A percentile compares a stretch with the other conserved stretches of the same genome.
Evolutionary conservation across 805 yeast species (phyloP).

Genomic region (Kockiozyma suomiensis): DNA sequence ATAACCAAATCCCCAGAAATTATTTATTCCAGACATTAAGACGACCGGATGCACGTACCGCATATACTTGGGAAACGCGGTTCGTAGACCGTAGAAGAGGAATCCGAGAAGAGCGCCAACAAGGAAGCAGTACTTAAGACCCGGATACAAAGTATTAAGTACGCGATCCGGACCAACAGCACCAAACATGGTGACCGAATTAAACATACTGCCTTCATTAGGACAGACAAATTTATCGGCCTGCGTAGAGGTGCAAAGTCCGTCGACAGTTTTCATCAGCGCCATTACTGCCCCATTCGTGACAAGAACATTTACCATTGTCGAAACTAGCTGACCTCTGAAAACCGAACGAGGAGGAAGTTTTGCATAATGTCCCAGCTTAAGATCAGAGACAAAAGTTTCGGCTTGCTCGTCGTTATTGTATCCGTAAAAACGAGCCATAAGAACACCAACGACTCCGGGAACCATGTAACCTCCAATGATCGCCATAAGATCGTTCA

Average conservation of each 20-base stretch:
- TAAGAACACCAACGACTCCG: conserved; percentile 50
- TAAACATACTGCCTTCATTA: conserved; percentile 31
- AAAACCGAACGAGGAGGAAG: conserved; percentile 56
- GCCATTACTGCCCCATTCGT: conserved; percentile 54
- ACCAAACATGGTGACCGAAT: conserved; percentile 35
- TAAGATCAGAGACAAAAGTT: conserved; percentile 44
- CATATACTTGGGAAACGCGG: conserved; percentile 11
- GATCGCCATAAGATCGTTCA: conserved; percentile 49
- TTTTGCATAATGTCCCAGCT: conserved; percentile 57
- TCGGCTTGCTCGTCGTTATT: conserved; percentile 51
- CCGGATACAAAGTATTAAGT: conserved; percentile 52
- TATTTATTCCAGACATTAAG: conserved; percentile 30
- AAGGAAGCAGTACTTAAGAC: conserved; percentile 64
- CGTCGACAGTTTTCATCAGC: conserved; percentile 41
- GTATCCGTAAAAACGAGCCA: conserved; percentile 41
- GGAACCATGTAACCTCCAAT: conserved; percentile 19
- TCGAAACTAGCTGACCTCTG: conserved; percentile 56
- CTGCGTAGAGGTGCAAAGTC: conserved; percentile 32
- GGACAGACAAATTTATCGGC: conserved; percentile 32
- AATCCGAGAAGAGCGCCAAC: conserved; percentile 48
- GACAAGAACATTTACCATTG: conserved; percentile 55
- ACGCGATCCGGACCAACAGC: conserved; percentile 36
- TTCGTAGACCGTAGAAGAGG: conserved; percentile 34
- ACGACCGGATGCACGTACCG: conserved; percentile 22
- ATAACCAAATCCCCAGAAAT: conserved; percentile 20